A percentile compares a stretch with the other conserved stretches of the same genome.
Conservation (phyloP, 257 asterid species). For the Coffea canephora region DNA sequence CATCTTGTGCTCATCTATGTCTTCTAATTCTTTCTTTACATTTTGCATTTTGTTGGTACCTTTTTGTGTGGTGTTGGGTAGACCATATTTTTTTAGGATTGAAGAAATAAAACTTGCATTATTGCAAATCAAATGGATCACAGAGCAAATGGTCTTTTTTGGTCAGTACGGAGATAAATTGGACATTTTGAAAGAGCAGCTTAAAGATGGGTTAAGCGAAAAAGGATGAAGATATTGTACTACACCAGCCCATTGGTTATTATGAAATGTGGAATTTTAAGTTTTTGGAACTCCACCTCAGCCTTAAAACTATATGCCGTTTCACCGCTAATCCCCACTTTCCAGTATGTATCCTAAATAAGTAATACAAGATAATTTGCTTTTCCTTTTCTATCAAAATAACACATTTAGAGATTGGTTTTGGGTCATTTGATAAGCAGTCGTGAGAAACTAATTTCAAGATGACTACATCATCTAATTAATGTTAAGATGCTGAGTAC, state of each 20-base stretch:
- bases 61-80: no score
- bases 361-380: neutral
- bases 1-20: no score
- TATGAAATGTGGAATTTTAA: neutral
- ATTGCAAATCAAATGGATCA: neutral
- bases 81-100: no score
- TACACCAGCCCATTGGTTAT: neutral
- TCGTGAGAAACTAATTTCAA: neutral
- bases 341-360: neutral
- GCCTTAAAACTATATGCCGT: neutral
- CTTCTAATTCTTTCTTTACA: neutral
- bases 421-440: neutral
- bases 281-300: neutral
- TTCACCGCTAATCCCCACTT: neutral
- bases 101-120: no score
- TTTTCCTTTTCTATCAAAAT: no score
- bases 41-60: no score
- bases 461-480: no score
- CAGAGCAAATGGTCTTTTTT: neutral
- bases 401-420: neutral
- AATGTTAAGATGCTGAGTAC: no score
- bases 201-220: neutral
- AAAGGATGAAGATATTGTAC: neutral
- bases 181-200: neutral
- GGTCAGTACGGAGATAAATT: neutral